Percentiles rank a stretch among this genome's conserved stretches.
Evolutionary conservation across 768 basidiomycete genomes (phyloP).

Genomic region (Boletus rubropictus): DNA sequence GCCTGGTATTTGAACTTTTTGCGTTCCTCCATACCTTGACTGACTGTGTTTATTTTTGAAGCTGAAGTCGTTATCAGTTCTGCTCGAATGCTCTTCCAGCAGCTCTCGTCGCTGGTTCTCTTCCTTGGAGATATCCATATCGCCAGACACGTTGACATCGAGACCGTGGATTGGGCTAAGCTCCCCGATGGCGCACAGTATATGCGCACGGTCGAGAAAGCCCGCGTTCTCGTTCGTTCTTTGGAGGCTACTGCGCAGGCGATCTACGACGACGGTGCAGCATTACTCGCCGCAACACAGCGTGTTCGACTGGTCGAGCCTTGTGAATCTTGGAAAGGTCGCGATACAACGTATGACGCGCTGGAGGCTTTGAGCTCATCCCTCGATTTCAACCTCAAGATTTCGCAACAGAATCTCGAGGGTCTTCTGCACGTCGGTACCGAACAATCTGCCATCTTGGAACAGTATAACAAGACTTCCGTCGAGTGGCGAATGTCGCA

Average conservation of each 20-base stretch:
- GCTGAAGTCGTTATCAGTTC: slow-evolving; percentile 21
- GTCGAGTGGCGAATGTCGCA: slow-evolving; percentile 45
- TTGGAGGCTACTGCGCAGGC: slow-evolving; percentile 46
- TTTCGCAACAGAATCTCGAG: slow-evolving; percentile 36
- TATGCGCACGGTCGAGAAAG: slow-evolving; percentile 39
- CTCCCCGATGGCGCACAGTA: slow-evolving; percentile 35
- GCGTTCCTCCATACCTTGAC: not conserved
- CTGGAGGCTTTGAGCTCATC: slow-evolving; percentile 28
- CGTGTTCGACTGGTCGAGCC: slow-evolving; percentile 23
- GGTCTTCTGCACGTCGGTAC: slow-evolving; percentile 32
- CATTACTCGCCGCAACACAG: slow-evolving; percentile 39
- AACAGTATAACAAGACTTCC: slow-evolving; percentile 35
- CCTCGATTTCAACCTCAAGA: slow-evolving; percentile 31
- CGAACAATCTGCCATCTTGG: slow-evolving; percentile 37
- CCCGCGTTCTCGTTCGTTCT: slow-evolving; percentile 41
- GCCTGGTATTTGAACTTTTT: slow-evolving; percentile 14
- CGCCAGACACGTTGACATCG: slow-evolving; percentile 47
- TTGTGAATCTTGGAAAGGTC: slow-evolving; percentile 22
- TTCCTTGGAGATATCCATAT: slow-evolving; percentile 46
- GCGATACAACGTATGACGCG: slow-evolving; percentile 22
- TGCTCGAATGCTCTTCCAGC: slow-evolving; percentile 32
- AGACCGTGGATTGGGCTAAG: slow-evolving; percentile 32
- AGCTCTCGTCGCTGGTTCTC: slow-evolving; percentile 38
- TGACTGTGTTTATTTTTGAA: slow-evolving; percentile 7
- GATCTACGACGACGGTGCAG: slow-evolving; percentile 44